Evolutionary conservation across 441 rosid species (phyloP), one percentile per base, ranked within the genome.

Genomic region (Adansonia gregorii): DNA sequence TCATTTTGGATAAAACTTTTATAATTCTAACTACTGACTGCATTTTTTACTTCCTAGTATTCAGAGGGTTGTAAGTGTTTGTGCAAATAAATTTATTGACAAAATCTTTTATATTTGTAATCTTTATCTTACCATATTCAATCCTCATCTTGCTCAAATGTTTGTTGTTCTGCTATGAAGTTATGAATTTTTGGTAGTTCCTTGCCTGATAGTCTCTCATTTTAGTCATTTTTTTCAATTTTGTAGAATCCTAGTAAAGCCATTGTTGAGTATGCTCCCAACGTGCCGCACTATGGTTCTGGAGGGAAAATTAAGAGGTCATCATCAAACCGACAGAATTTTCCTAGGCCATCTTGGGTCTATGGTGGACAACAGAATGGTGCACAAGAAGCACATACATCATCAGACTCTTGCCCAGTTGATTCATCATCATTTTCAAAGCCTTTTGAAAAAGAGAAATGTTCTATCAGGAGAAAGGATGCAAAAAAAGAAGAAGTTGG

Each of bases 231-330:
- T 10, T 60, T 74, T 74, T 46, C 19, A 3, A 45, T 14, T 27
- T 49, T 77, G 55, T 83, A 96, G 99, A 90, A 90, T 81, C 82
- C 83, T 51, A 71, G 85, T 60, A 88, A 88, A 87, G 66, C 85
- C 59, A 27, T 68, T 14, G 74, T 70, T 72, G 97, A 88, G 83
- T 83, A 77, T 75, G 81, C 73, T 73, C 87, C 94, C 74, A 83
- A 78, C 69, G 73, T 86, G 79, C 89, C 83, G 78, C 85, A 82
- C 58, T 81, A 80, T 87, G 91, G 98, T 80, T 90, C 95, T 79
- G 98, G 99, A 75, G 99, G 89, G 43, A 96, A 96, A 86, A 88
- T 96, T 54, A 96, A 93, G 86, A 89, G 93, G 85, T 81, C 94
- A 48, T 84, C 89, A 27, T 82, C 91, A 41, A 85, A 76, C 78